Evolutionary conservation across 2,329 filamentous ascomycete genomes (phyloP).

Genomic region (Apiospora kogelbergensis): DNA sequence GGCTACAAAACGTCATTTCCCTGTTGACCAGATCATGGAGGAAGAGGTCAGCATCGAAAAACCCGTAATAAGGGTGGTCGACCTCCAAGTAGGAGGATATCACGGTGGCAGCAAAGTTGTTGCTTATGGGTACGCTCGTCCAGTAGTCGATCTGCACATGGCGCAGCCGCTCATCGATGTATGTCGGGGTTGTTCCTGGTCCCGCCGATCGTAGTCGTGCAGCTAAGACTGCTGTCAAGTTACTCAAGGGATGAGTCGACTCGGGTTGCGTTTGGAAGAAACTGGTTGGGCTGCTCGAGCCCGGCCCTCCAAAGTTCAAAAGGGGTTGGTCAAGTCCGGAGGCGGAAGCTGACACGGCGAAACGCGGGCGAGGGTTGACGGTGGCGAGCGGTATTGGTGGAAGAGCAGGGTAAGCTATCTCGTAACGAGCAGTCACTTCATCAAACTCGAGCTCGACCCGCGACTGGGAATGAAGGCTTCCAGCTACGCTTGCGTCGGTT

Average conservation of each 20-base stretch:
- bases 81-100: conserved; percentile 16
- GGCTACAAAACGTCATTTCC: conserved; percentile 18
- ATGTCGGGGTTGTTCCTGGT: not conserved
- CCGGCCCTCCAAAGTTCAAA: not conserved
- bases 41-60: conserved; percentile 22
- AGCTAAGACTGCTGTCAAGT: not conserved
- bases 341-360: not conserved
- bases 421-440: not conserved
- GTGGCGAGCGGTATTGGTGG: not conserved
- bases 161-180: conserved; percentile 12
- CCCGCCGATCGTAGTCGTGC: not conserved
- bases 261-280: not conserved
- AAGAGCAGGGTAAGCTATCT: not conserved
- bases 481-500: not conserved
- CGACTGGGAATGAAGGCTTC: not conserved
- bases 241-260: not conserved
- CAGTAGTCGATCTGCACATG: conserved; percentile 14
- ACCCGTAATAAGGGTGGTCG: conserved; percentile 16
- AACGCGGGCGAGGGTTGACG: not conserved
- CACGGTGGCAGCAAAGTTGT: conserved; percentile 13
- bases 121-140: conserved; percentile 13
- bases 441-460: not conserved
- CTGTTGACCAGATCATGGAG: conserved; percentile 16
- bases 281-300: not conserved
- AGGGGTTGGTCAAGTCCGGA: not conserved